Evolutionary conservation across 805 yeast species (phyloP).

Genomic region (Cyberlindnera misumaiensis): DNA sequence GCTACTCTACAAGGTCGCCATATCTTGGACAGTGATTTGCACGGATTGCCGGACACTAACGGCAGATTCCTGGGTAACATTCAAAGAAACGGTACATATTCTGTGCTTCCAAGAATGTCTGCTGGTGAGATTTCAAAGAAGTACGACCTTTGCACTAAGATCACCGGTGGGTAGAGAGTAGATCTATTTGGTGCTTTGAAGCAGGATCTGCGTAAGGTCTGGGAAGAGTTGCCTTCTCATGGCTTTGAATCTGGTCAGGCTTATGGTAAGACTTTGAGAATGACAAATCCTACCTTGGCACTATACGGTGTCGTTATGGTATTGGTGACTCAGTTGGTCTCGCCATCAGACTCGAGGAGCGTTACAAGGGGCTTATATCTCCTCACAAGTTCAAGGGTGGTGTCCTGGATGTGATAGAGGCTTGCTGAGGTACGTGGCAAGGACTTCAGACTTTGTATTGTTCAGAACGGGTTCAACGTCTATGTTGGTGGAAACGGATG

Average conservation of each 20-base stretch:
- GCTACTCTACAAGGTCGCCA: constrained; percentile 28
- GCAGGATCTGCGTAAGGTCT: constrained; percentile 26
- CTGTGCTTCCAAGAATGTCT: constrained; percentile 31
- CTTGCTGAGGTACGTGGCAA: constrained; percentile 32
- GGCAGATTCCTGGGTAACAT: constrained; percentile 31
- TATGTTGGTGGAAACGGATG: constrained; percentile 35
- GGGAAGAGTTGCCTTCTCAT: constrained; percentile 26
- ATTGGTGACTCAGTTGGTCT: constrained; percentile 33
- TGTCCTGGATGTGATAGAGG: constrained; percentile 32
- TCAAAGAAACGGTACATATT: no score
- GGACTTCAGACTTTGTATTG: constrained; percentile 32
- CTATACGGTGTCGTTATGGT: constrained; percentile 34
- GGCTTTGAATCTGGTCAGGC: constrained; percentile 35
- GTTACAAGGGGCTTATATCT: constrained; percentile 31
- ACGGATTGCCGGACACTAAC: constrained; percentile 32
- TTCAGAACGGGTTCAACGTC: constrained; percentile 29
- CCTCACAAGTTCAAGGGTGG: constrained; percentile 35
- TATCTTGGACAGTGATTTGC: constrained; percentile 25
- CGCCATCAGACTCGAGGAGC: constrained; percentile 31
- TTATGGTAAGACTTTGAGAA: constrained; percentile 30
- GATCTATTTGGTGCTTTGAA: constrained; percentile 30
- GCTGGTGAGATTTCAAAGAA: constrained; percentile 32
- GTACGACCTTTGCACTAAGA: constrained; percentile 29
- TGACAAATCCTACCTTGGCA: constrained; percentile 33
- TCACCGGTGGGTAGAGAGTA: constrained; percentile 31